Evolutionary conservation across 805 yeast genomes (phyloP).

Genomic region (Clavispora carvajalis): DNA sequence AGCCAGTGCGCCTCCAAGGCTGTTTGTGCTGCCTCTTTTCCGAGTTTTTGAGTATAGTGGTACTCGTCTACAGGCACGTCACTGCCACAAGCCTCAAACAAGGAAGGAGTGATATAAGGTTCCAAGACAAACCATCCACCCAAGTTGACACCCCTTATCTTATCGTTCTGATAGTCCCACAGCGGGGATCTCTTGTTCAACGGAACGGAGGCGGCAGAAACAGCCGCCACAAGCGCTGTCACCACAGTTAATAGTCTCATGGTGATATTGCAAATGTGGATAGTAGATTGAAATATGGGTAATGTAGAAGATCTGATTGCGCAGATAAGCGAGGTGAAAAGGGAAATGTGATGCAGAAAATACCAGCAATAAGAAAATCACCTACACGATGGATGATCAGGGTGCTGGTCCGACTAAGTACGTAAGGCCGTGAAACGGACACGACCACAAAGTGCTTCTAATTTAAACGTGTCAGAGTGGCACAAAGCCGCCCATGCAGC

Average conservation of each 20-base stretch:
- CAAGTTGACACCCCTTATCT: conserved; percentile 64
- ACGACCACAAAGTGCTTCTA: not conserved
- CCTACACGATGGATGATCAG: not conserved
- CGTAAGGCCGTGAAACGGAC: not conserved
- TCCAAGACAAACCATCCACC: conserved; percentile 93
- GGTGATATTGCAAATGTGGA: too few species aligned
- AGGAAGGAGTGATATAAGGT: conserved; percentile 78
- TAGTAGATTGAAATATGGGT: too few species aligned
- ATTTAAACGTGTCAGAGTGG: not conserved
- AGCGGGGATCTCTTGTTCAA: conserved; percentile 17
- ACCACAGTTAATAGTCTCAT: not conserved
- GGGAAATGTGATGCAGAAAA: not conserved
- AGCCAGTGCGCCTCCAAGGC: conserved; percentile 70
- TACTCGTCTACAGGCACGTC: conserved; percentile 80
- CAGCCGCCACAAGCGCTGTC: conserved; percentile 6
- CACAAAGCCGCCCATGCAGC: not conserved
- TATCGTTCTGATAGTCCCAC: conserved; percentile 33
- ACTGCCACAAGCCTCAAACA: conserved; percentile 48
- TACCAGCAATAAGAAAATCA: not conserved
- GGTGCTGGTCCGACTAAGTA: not conserved
- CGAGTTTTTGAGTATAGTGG: conserved; percentile 57
- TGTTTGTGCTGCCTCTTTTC: conserved; percentile 48
- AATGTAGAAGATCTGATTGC: too few species aligned
- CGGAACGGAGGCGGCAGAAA: not conserved
- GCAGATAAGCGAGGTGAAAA: not conserved